Evolutionary conservation across 2,329 filamentous ascomycete genomes (phyloP), one percentile per base, ranked within the genome.

Genomic region (Ophiostoma angusticollis): DNA sequence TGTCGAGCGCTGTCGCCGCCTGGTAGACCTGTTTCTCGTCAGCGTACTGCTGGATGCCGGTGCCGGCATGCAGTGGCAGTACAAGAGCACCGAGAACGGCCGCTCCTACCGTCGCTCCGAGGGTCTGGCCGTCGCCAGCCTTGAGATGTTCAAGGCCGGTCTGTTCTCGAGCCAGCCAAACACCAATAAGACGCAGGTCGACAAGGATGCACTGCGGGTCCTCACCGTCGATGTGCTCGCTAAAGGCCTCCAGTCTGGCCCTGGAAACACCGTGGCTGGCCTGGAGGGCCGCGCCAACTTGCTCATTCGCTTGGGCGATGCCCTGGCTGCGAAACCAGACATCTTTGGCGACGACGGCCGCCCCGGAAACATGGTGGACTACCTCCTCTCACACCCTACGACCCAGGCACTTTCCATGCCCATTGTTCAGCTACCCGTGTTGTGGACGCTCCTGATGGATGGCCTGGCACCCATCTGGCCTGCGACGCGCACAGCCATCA

Each of bases 311-410:
- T 69, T 98, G 1, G 76, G 77, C 11, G 70, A 78, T 46, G 87
- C 89, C 5, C 63, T 98, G 39, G 63, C 68, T 3, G 72, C 79
- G 46, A 86, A 89, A 54, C 69, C 75, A 42, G 80, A 91, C 36
- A 80, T 85, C 50, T 98, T 95, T 58, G 89, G 89, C 18, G 68
- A 72, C 2, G 78, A 87, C 54, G 83, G 80, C 37, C 72, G 91
- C 42, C 91, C 91, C 9, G 91, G 91, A 49, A 93, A 94, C 57
- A 86, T 98, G 78, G 76, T 96, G 45, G 89, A 96, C 58, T 87
- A 93, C 55, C 74, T 96, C n/a, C 72, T 96, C 28, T 82, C 83
- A 3, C 91, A 96, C 54, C 84, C 87, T 2, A 80, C 84, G 2
- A 95, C 89, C 5, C 80, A 89, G 54, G 85, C 84, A 12, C 84